Conservation (phyloP, 768 basidiomycete genomes). For the Dentipellis fragilis region DNA sequence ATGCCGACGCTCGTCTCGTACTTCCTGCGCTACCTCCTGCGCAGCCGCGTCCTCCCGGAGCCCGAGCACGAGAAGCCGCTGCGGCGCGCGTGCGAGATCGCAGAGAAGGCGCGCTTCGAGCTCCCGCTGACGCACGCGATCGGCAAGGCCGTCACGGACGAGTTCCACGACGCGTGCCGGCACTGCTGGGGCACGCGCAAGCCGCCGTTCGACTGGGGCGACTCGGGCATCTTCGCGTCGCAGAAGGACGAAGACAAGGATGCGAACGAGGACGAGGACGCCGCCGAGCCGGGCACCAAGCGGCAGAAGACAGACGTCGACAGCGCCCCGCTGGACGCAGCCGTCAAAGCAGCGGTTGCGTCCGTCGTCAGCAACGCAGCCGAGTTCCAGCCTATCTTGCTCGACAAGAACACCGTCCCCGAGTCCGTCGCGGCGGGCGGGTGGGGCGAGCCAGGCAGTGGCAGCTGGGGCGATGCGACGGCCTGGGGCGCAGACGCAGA, state of each 20-base stretch:
- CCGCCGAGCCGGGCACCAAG: background rate
- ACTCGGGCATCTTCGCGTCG: slow-evolving; percentile 12
- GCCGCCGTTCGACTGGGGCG: slow-evolving; percentile 7
- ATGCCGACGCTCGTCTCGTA: slow-evolving; percentile 47
- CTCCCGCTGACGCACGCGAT: slow-evolving; percentile 39
- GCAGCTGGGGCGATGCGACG: background rate
- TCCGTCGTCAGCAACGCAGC: background rate
- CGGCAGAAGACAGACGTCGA: background rate
- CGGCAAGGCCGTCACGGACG: slow-evolving; percentile 37
- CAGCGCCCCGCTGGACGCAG: slow-evolving; percentile 3
- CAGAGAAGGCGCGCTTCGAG: slow-evolving; percentile 34
- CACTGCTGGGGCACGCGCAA: slow-evolving; percentile 34
- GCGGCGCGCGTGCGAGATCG: slow-evolving; percentile 34
- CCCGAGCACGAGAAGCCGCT: slow-evolving; percentile 33
- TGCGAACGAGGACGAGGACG: background rate
- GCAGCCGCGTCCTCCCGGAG: slow-evolving; percentile 45
- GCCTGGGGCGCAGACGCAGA: background rate
- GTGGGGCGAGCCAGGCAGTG: background rate
- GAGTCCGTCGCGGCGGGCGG: background rate
- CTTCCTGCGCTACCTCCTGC: slow-evolving; percentile 52
- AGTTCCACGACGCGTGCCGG: slow-evolving; percentile 38
- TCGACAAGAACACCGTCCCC: background rate
- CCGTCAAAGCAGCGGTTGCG: background rate
- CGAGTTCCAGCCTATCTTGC: background rate
- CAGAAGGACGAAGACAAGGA: slow-evolving; percentile 19